Conservation (phyloP, 78 protist genomes). For the Acrasis kona region DNA sequence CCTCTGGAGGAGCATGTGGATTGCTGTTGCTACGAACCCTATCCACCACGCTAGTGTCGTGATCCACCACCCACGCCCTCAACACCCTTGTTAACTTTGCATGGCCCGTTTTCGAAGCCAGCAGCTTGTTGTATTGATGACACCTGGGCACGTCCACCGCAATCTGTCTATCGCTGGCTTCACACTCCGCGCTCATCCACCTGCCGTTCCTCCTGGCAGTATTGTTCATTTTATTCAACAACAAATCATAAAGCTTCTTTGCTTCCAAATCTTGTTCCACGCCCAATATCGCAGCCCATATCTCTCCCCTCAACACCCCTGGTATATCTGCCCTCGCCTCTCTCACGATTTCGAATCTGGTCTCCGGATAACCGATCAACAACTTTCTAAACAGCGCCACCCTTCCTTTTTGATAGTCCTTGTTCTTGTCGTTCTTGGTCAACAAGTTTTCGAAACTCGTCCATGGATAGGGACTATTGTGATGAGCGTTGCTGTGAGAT, state of each 20-base stretch:
- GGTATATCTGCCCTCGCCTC: constrained; percentile 27
- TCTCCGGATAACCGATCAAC: not conserved
- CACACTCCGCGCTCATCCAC: constrained; percentile 15
- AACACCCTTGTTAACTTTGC: constrained; percentile 15
- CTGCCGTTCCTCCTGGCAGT: too few species aligned
- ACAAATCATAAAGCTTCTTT: not conserved
- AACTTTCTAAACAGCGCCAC: not conserved
- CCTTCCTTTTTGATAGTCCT: not conserved
- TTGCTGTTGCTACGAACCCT: constrained; percentile 41
- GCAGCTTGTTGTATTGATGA: constrained; percentile 61
- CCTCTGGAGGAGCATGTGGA: not conserved
- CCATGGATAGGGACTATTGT: not conserved
- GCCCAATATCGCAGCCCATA: constrained; percentile 67
- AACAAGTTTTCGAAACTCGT: not conserved
- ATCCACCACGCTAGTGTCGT: constrained; percentile 24
- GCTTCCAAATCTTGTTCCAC: not conserved
- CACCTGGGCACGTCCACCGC: constrained; percentile 80
- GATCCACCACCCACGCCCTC: constrained; percentile 42
- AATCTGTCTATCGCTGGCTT: constrained; percentile 48
- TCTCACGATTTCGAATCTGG: not conserved
- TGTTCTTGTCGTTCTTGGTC: not conserved
- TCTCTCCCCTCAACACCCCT: constrained; percentile 40
- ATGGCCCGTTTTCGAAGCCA: constrained; percentile 42
- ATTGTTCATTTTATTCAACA: too few species aligned
- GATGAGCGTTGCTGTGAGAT: not conserved